phyloP scores from a whole-genome alignment of 164 flowering plant species.

The Saururus chinensis region DNA sequence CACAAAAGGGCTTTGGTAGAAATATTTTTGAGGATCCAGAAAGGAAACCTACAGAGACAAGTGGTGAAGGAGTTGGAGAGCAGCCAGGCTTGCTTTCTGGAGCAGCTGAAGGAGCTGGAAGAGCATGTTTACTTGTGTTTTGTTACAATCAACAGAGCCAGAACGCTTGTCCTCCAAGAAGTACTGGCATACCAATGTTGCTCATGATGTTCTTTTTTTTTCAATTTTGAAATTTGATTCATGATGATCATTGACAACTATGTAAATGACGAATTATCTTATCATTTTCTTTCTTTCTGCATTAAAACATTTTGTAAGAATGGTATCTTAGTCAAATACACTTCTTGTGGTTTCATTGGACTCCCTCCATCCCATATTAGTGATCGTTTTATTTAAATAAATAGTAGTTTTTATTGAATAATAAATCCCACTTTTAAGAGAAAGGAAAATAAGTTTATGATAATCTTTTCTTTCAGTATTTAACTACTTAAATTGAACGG shows the following conservation, averaged over 20 bases:
- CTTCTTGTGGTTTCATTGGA: too few species aligned
- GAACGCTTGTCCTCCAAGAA: slow-evolving; percentile 43
- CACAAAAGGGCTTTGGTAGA: slow-evolving; percentile 34
- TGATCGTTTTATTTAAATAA: too few species aligned
- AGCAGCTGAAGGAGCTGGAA: slow-evolving; percentile 68
- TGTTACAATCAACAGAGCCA: slow-evolving; percentile 60
- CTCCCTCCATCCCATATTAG: too few species aligned
- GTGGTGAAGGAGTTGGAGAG: slow-evolving; percentile 45
- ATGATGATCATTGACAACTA: not conserved
- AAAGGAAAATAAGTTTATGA: too few species aligned
- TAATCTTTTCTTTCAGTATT: too few species aligned
- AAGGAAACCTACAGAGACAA: slow-evolving; percentile 39
- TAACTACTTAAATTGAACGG: too few species aligned
- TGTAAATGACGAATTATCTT: not conserved
- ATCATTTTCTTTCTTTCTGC: too few species aligned
- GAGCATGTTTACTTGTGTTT: slow-evolving; percentile 62
- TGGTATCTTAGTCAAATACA: too few species aligned
- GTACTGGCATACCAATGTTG: slow-evolving; percentile 2
- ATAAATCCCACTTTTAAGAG: too few species aligned
- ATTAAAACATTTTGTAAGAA: too few species aligned
- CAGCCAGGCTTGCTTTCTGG: slow-evolving; percentile 38
- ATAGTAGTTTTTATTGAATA: too few species aligned
- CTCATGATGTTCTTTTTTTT: not conserved
- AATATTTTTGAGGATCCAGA: slow-evolving; percentile 42
- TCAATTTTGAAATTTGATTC: not conserved